These are phyloP conservation scores for Linderina pennispora DNA, from an alignment of 192 early-diverging fungal genomes.

Conservation along the genomic window DNA sequence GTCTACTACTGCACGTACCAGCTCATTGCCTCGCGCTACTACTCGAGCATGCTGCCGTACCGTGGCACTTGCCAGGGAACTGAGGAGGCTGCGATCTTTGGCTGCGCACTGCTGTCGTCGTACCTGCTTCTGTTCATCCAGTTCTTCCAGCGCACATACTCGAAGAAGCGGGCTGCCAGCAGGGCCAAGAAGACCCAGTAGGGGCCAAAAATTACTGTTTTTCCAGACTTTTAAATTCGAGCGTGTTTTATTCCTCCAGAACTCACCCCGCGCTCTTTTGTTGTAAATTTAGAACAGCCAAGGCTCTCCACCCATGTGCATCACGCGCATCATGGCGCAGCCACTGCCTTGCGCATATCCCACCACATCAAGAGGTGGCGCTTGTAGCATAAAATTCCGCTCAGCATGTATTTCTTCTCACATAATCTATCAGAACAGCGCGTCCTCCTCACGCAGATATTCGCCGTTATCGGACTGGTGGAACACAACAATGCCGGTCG, in stretches of 20 bases:
- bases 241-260: too few relatives aligned
- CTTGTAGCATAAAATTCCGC: too few relatives aligned
- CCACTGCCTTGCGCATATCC: too few relatives aligned
- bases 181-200: constrained; percentile 43
- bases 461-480: constrained; percentile 98
- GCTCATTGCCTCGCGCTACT: constrained; percentile 66
- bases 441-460: constrained; percentile 79
- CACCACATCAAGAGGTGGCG: too few relatives aligned
- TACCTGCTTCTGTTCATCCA: constrained; percentile 88
- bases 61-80: constrained; percentile 67
- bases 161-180: constrained; percentile 46
- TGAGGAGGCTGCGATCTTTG: constrained; percentile 74
- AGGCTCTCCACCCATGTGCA: too few relatives aligned
- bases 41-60: constrained; percentile 49
- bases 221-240: too few relatives aligned
- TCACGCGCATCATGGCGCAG: too few relatives aligned
- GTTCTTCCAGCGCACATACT: constrained; percentile 84
- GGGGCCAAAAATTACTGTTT: neutral
- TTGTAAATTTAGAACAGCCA: too few relatives aligned
- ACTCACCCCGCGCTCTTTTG: too few relatives aligned
- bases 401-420: neutral
- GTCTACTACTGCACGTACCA: constrained; percentile 87
- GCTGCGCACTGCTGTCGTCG: constrained; percentile 67
- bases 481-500: constrained; percentile 90
- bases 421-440: constrained; percentile 58